phyloP scores from a whole-genome alignment of 306 rosid genomes.

The Vigna mungo region DNA sequence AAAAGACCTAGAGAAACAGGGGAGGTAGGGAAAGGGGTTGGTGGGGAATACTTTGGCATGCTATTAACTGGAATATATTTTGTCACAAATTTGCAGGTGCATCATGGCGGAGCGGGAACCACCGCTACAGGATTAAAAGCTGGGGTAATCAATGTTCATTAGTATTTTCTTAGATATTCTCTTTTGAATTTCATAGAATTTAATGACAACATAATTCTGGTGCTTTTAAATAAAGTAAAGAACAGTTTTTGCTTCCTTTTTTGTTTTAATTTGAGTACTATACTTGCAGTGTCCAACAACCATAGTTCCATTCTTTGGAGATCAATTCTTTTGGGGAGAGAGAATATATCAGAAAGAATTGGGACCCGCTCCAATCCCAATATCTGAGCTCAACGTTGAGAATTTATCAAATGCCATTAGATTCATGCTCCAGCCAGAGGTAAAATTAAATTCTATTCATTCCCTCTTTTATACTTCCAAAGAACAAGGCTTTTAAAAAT shows the following conservation, averaged over 20 bases:
- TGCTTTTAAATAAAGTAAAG: not conserved
- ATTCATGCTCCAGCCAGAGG: slow-evolving; percentile 97
- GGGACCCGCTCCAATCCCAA: slow-evolving; percentile 88
- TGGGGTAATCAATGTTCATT: slow-evolving; percentile 76
- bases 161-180: slow-evolving; percentile 25
- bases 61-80: slow-evolving; percentile 34
- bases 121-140: slow-evolving; percentile 94
- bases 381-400: slow-evolving; percentile 68
- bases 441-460: slow-evolving; percentile 42
- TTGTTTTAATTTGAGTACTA: slow-evolving; percentile 38
- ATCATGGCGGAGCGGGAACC: slow-evolving; percentile 99
- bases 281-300: slow-evolving; percentile 89
- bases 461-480: not conserved
- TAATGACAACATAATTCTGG: slow-evolving; percentile 19
- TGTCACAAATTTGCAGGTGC: slow-evolving; percentile 70
- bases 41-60: not conserved
- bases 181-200: not conserved
- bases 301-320: slow-evolving; percentile 97
- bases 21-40: not conserved
- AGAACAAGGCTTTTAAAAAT: slow-evolving; percentile 13
- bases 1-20: slow-evolving; percentile 3
- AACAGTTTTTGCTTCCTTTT: not conserved
- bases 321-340: slow-evolving; percentile 98
- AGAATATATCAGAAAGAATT: slow-evolving; percentile 74
- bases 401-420: slow-evolving; percentile 74